Percentiles rank a stretch among this genome's conserved stretches.
Conservation (phyloP, 139 green algal species). For the Eudorina sp. region DNA sequence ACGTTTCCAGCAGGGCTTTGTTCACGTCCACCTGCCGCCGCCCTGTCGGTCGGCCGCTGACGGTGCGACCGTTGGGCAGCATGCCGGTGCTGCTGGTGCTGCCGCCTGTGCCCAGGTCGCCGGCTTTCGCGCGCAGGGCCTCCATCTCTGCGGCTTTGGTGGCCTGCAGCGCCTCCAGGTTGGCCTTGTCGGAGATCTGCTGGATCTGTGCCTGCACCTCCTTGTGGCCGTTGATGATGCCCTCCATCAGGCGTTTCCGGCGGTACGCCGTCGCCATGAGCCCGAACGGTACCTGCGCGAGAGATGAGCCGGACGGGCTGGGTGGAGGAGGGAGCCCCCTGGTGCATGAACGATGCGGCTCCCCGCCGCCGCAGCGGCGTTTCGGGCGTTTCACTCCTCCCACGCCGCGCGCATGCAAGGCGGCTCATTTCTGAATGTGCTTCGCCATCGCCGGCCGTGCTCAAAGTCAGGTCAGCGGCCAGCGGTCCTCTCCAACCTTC, state of each 20-base stretch:
- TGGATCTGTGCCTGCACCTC: constrained; percentile 62
- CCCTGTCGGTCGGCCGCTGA: neutral
- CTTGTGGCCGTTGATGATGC: constrained; percentile 78
- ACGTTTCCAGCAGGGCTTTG: constrained; percentile 12
- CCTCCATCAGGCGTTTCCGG: constrained; percentile 82
- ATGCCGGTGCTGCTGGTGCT: neutral
- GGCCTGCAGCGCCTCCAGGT: constrained; percentile 68
- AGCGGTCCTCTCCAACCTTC: too few species aligned
- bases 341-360: too few species aligned
- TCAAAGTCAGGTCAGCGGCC: too few species aligned
- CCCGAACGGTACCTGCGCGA: constrained; percentile 68
- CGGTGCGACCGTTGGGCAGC: neutral
- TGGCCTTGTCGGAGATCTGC: constrained; percentile 69
- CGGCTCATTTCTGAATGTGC: too few species aligned
- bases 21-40: constrained; percentile 26
- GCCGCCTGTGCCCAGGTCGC: too few species aligned
- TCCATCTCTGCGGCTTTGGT: constrained; percentile 46
- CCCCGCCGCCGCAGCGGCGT: too few species aligned
- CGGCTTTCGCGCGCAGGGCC: constrained; percentile 23
- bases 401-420: too few species aligned
- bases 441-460: too few species aligned
- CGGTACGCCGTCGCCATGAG: constrained; percentile 81
- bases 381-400: too few species aligned
- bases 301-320: too few species aligned
- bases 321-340: too few species aligned